Base-by-base conservation (phyloP, 257 asterid genomes). In the Jacaranda mimosifolia region DNA sequence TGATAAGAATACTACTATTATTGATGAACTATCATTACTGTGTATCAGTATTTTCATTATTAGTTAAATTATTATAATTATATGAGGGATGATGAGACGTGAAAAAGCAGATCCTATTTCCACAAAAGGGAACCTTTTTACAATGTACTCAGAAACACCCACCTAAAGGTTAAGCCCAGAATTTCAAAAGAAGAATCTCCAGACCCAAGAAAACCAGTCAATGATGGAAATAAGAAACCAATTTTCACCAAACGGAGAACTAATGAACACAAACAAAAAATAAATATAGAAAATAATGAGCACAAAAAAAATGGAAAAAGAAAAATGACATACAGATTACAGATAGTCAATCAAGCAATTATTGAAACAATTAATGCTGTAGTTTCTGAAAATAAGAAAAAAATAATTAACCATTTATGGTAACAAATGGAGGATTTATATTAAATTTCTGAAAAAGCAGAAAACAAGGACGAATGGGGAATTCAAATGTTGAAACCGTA, bases 51-150 rank as follows among this genome's bases (percentile, higher is more conserved):
- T 62, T 19, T 17, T 56, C 69, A 64, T 56, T 11, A 17, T 60
- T 57, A 58, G 72, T 48, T 14, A 48, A 57, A 75, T 74, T 36
- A 49, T 39, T 59, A 84, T 59, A 56, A 52, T 43, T 67, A 15
- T 72, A 11, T 32, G 63, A 72, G 81, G 65, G 46, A 65, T 68
- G 83, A 78, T 52, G 85, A 83, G 74, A 82, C 55, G 80, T 78
- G 77, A 58, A 79, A 83, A 83, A 85, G 92, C 78, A 87, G 88
- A 87, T 87, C 86, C 77, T 64, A 74, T 75, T 88, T 75, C 86
- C 85, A 80, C 70, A 79, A 88, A 84, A 83, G 82, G 90, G 86
- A 63, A 78, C 60, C 84, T 81, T 87, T 88, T 81, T 79, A 53
- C 79, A 63, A 77, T 85, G 89, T 68, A 85, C 73, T 80, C 67